A percentile compares a stretch with the other conserved stretches of the same genome.
phyloP scores from a whole-genome alignment of 768 basidiomycete species.

The Tulasnella sp. region DNA sequence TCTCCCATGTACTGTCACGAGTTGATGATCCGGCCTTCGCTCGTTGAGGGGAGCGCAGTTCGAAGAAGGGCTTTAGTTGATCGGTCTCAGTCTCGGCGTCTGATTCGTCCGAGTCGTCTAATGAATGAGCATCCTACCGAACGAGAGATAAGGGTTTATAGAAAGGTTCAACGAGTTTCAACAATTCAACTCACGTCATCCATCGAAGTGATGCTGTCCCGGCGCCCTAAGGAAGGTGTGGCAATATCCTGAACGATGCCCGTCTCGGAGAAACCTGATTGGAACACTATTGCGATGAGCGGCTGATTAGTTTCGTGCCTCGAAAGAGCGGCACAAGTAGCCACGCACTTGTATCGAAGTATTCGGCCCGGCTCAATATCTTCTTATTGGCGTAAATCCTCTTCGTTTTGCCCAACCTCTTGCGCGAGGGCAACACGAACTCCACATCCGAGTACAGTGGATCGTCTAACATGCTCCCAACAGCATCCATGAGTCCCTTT shows the following conservation, averaged over 20 bases:
- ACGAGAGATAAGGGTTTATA: not conserved
- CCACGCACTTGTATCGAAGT: constrained; percentile 61
- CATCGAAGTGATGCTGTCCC: not conserved
- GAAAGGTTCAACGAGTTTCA: not conserved
- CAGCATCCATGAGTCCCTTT: constrained; percentile 49
- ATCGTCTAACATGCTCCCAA: constrained; percentile 69
- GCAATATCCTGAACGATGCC: constrained; percentile 17
- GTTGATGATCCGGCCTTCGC: not conserved
- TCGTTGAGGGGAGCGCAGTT: not conserved
- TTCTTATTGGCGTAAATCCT: constrained; percentile 58
- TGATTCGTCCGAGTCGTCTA: constrained; percentile 17
- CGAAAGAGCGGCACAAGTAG: not conserved
- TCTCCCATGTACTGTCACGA: not conserved
- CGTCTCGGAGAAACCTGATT: constrained; percentile 56
- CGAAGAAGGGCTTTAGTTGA: not conserved
- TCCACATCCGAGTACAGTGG: constrained; percentile 77
- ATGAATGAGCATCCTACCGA: not conserved
- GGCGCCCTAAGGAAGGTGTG: not conserved
- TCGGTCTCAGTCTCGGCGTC: constrained; percentile 19
- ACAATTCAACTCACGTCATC: not conserved
- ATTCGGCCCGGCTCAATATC: constrained; percentile 58
- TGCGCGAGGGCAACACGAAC: constrained; percentile 52
- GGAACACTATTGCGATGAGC: constrained; percentile 53
- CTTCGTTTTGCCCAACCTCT: constrained; percentile 29
- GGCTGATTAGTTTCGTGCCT: not conserved